These are phyloP conservation scores for Tylopilus vinaceipallidus DNA, from an alignment of 768 basidiomycete genomes.

Conservation along the genomic window DNA sequence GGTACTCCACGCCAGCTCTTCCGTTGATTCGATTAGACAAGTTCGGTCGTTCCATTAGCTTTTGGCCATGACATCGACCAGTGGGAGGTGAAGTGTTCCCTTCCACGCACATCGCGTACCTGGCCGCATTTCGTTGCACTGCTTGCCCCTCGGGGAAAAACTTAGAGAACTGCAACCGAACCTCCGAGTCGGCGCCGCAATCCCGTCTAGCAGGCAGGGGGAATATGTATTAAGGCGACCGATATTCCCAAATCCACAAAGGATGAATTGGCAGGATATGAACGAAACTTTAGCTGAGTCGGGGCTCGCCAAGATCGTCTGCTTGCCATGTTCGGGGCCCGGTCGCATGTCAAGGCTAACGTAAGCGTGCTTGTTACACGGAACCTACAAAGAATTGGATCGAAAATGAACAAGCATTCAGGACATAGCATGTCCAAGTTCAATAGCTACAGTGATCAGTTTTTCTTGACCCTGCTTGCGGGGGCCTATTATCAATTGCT, in stretches of 20 bases:
- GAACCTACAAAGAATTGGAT: neutral
- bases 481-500: too few species aligned
- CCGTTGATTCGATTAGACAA: neutral
- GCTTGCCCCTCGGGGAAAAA: too few species aligned
- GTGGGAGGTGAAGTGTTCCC: too few species aligned
- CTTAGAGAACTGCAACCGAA: neutral
- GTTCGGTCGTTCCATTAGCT: neutral
- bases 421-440: conserved; percentile 16
- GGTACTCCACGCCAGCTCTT: neutral
- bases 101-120: neutral
- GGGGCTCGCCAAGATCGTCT: too few species aligned
- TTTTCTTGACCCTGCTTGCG: too few species aligned
- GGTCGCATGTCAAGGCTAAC: neutral
- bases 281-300: neutral
- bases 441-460: conserved; percentile 12
- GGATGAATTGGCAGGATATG: neutral
- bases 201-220: too few species aligned
- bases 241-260: neutral
- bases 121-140: neutral
- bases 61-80: neutral
- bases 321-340: neutral
- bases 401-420: conserved; percentile 23
- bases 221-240: neutral
- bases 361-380: conserved; percentile 6
- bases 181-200: too few species aligned